Percentiles rank a stretch among this genome's conserved stretches.
phyloP scores from a whole-genome alignment of 2,329 filamentous ascomycete genomes.

The Arthrinium puccinioides region DNA sequence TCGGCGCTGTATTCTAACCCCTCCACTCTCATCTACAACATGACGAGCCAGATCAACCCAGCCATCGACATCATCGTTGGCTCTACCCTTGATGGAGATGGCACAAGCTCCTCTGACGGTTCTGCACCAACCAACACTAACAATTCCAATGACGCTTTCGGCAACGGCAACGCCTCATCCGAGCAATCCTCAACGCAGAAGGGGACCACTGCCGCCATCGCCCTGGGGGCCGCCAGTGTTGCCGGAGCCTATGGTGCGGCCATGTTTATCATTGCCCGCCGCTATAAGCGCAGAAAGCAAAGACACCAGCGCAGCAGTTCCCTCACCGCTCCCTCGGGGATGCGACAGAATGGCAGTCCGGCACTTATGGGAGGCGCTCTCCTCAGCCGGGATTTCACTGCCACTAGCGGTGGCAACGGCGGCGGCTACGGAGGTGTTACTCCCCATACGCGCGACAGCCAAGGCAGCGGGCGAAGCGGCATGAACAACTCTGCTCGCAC shows the following conservation, averaged over 20 bases:
- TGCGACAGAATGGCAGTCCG: constrained; percentile 48
- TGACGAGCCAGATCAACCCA: constrained; percentile 78
- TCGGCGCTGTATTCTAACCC: constrained; percentile 70
- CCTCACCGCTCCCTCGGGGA: constrained; percentile 49
- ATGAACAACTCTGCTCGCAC: constrained; percentile 48
- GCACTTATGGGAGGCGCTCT: constrained; percentile 65
- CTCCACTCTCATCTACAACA: constrained; percentile 55
- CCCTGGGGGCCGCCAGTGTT: constrained; percentile 68
- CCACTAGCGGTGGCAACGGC: constrained; percentile 1
- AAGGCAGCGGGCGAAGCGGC: constrained; percentile 57
- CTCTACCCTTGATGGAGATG: constrained; percentile 30
- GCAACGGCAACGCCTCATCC: constrained; percentile 26
- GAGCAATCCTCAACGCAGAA: constrained; percentile 48
- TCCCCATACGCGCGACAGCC: constrained; percentile 43
- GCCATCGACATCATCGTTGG: constrained; percentile 61
- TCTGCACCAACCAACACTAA: constrained; percentile 23
- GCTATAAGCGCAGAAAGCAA: constrained; percentile 82
- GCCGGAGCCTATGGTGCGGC: constrained; percentile 85
- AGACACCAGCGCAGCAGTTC: constrained; percentile 73
- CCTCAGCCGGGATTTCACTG: constrained; percentile 47
- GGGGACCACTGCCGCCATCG: constrained; percentile 62
- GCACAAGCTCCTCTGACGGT: constrained; percentile 29
- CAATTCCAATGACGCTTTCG: constrained; percentile 33
- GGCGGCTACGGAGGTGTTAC: constrained; percentile 38
- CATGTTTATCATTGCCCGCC: constrained; percentile 87